A percentile compares a stretch with the other conserved stretches of the same genome.
phyloP scores from a whole-genome alignment of 2,329 filamentous ascomycete genomes.

The Blastomyces parvus region DNA sequence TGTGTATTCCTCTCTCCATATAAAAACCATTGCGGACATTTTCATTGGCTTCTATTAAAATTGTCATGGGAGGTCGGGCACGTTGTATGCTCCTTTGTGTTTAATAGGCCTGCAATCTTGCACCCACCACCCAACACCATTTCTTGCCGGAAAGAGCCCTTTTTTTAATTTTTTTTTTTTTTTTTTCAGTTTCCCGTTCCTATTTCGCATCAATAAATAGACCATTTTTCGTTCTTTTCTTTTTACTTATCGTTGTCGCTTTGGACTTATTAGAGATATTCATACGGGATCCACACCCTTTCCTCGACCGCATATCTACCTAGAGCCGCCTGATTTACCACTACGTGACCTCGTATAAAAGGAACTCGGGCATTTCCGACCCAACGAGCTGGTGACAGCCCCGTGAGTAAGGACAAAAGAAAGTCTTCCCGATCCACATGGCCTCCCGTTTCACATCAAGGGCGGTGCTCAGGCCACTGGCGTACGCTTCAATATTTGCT shows the following conservation, averaged over 20 bases:
- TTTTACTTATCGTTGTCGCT: not conserved
- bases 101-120: not conserved
- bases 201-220: not conserved
- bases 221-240: not conserved
- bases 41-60: not conserved
- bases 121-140: not conserved
- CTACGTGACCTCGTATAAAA: not conserved
- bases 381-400: not conserved
- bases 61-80: not conserved
- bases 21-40: not conserved
- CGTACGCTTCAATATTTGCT: slow-evolving; percentile 2
- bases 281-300: not conserved
- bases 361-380: not conserved
- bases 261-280: not conserved
- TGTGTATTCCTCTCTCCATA: not conserved
- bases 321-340: not conserved
- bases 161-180: not conserved
- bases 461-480: not conserved
- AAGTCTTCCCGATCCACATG: not conserved
- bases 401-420: not conserved
- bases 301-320: not conserved
- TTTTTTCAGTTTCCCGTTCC: not conserved
- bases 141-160: not conserved
- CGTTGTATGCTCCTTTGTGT: not conserved
- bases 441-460: slow-evolving; percentile 5